A percentile compares a stretch with the other conserved stretches of the same genome.
These are phyloP conservation scores for Tetrahymena thermophila DNA, from an alignment of 73 alveolate genomes.

Conservation along the genomic window DNA sequence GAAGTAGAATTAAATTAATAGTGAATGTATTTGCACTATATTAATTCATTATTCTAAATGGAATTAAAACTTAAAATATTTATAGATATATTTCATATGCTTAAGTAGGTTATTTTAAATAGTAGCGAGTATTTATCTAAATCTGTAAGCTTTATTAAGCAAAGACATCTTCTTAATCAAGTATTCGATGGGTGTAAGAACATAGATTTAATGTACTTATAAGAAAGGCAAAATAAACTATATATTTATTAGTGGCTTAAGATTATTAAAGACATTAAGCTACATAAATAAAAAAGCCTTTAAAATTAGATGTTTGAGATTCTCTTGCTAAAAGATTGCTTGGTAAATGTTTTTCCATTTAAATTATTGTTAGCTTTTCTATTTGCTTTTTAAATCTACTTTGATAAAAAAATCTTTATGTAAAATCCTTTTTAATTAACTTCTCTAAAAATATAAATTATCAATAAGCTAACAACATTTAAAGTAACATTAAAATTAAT, in stretches of 20 bases:
- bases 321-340: background rate
- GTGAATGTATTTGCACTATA: background rate
- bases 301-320: background rate
- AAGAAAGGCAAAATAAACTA: background rate
- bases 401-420: background rate
- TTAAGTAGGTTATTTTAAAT: background rate
- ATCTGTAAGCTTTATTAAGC: background rate
- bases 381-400: background rate
- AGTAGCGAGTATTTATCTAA: background rate
- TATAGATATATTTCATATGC: background rate
- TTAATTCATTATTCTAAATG: background rate
- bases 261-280: background rate
- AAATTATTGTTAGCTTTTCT: background rate
- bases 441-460: no score
- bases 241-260: background rate
- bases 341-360: background rate
- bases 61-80: background rate
- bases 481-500: no score
- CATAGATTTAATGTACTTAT: background rate
- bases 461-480: background rate
- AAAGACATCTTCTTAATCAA: background rate
- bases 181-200: background rate
- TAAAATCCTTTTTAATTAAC: background rate
- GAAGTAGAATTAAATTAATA: background rate
- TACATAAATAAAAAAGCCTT: background rate